Evolutionary conservation across 805 yeast species (phyloP), one percentile per base, ranked within the genome.

Genomic region (Cyberlindnera xishuangbannaensis): DNA sequence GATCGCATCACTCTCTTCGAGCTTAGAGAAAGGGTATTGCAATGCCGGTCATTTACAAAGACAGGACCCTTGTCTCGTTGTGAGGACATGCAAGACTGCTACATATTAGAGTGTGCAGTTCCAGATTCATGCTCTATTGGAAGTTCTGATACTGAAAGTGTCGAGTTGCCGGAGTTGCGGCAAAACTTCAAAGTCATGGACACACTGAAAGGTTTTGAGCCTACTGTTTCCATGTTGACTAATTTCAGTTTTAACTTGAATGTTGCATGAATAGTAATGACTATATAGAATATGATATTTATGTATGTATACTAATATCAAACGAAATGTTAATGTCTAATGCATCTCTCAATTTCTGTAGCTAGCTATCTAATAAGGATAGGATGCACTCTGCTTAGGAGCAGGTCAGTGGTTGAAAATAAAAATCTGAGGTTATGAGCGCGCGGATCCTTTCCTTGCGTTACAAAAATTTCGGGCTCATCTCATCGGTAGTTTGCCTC

Each of bases 1-100:
- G 46, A 55, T 18, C 56, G 69, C 42, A 54, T 55, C 8, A 22
- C 48, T 0, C 23, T 52, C 9, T 36, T 36, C 18, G 46, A 50
- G 20, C 38, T 52, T 7, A 40, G 49, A 20, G 40, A 43, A 0
- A 16, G 43, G n/a, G 43, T 50, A 3, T 14, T 44, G 9, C 28
- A 31, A 3, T 46, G 53, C 25, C 21, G 29, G 5, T 27, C 39
- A 6, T 50, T 51, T 28, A 50, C 56, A 8, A 39, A 31, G 5
- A 18, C 30, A 4, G 53, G 54, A 5, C 44, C 49, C 22, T 31
- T 50, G 33, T 32, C 47, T 2, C 34, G 33, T 8, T 37, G 45
- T 27, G 45, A 44, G 6, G 31, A 33, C 13, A 20, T 27, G 26
- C 37, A 40, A 5, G 25, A 28, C 7, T n/a, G n/a, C n/a, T 24